phyloP scores from a whole-genome alignment of 164 flowering plant genomes.

The Hamamelis virginiana region DNA sequence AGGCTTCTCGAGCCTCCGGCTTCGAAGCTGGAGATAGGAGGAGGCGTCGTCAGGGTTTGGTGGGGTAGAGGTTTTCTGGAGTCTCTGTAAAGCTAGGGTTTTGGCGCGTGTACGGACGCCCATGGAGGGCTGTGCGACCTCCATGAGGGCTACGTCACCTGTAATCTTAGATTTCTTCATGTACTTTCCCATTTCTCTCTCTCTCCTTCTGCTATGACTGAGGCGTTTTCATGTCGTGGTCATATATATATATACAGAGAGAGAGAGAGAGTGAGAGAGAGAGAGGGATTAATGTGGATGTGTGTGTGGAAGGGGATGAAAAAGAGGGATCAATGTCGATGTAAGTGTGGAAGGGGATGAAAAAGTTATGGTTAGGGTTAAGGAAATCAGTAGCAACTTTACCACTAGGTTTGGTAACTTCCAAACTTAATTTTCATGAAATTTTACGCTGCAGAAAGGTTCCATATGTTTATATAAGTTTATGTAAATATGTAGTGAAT shows the following conservation, averaged over 20 bases:
- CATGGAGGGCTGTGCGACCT: constrained; percentile 43
- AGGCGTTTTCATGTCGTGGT: no score
- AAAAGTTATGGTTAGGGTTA: constrained; percentile 7
- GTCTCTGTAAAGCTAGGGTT: constrained; percentile 70
- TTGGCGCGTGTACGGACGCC: constrained; percentile 82
- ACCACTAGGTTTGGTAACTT: no score
- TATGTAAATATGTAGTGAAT: no score
- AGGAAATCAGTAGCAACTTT: no score
- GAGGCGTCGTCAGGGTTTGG: constrained; percentile 19
- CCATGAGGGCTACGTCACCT: constrained; percentile 58
- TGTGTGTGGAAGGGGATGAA: not conserved
- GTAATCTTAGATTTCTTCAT: constrained; percentile 66
- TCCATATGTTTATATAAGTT: no score
- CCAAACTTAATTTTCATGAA: no score
- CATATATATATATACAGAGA: not conserved
- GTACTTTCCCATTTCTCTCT: constrained; percentile 59
- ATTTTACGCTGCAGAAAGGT: no score
- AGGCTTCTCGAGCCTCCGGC: constrained; percentile 65
- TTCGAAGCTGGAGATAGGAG: constrained; percentile 76
- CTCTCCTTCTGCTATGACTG: no score
- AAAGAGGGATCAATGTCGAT: no score
- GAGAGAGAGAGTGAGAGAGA: not conserved
- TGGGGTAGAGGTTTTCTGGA: constrained; percentile 13
- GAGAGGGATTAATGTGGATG: no score
- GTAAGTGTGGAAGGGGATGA: not conserved